A percentile compares a stretch with the other conserved stretches of the same genome.
phyloP scores from a whole-genome alignment of 306 rosid genomes.

The Quercus variabilis region DNA sequence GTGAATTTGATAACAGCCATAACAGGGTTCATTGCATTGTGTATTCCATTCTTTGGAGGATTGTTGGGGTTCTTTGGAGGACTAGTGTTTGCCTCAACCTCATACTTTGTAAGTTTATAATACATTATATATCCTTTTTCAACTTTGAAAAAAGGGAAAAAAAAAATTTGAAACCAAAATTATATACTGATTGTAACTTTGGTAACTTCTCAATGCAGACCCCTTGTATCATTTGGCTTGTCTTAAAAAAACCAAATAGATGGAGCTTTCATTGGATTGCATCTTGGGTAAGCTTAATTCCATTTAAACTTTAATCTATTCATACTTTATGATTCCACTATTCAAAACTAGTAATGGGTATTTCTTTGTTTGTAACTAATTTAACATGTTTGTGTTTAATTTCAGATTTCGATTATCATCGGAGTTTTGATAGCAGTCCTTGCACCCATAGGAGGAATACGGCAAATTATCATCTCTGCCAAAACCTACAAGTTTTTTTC shows the following conservation, averaged over 20 bases:
- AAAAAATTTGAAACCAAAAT: no score
- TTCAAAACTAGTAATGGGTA: not conserved
- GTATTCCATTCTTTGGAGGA: slow-evolving; percentile 80
- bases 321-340: not conserved
- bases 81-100: slow-evolving; percentile 61
- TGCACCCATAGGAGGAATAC: slow-evolving; percentile 63
- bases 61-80: slow-evolving; percentile 74
- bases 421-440: slow-evolving; percentile 30
- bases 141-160: no score
- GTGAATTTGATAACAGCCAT: slow-evolving; percentile 19
- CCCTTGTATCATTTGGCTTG: slow-evolving; percentile 61
- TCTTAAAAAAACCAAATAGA: slow-evolving; percentile 22
- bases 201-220: slow-evolving; percentile 29
- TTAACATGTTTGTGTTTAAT: not conserved
- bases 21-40: slow-evolving; percentile 43
- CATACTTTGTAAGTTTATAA: slow-evolving; percentile 45
- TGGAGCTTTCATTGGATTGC: slow-evolving; percentile 46
- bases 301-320: not conserved
- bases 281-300: slow-evolving; percentile 35
- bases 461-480: slow-evolving; percentile 44
- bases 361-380: not conserved
- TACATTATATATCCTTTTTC: no score
- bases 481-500: slow-evolving; percentile 44
- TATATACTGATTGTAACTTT: not conserved
- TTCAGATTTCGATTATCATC: slow-evolving; percentile 22